Percentiles rank a stretch among this genome's conserved stretches.
Conservation (phyloP, 2,329 filamentous ascomycete species). For the Aspergillus pseudonomiae region DNA sequence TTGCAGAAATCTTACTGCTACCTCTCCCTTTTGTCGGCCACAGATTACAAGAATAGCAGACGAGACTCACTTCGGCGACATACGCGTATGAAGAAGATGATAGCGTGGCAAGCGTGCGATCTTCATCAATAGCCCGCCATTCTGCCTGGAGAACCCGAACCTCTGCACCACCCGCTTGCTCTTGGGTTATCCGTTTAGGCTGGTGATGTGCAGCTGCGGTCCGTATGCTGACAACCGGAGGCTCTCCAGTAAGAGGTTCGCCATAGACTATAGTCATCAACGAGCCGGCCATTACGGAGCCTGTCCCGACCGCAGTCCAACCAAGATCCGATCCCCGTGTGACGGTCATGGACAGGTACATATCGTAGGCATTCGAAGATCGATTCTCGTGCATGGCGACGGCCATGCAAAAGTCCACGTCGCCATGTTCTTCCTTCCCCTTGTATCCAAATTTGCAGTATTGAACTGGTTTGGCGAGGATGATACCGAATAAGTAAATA, state of each 20-base stretch:
- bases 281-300: constrained; percentile 15
- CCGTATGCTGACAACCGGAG: constrained; percentile 11
- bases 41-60: constrained; percentile 13
- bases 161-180: constrained; percentile 2
- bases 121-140: constrained; percentile 1
- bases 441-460: constrained; percentile 15
- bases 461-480: constrained; percentile 10
- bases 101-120: not conserved
- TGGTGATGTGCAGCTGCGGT: constrained; percentile 12
- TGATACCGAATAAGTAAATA: not conserved
- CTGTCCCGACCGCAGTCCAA: constrained; percentile 15
- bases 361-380: constrained; percentile 9
- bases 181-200: not conserved
- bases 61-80: constrained; percentile 5
- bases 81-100: not conserved
- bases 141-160: constrained; percentile 7
- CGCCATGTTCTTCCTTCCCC: not conserved
- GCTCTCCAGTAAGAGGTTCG: constrained; percentile 8
- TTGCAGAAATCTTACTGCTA: constrained; percentile 1
- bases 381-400: constrained; percentile 12
- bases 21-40: constrained; percentile 4
- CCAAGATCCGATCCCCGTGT: constrained; percentile 12
- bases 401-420: constrained; percentile 14
- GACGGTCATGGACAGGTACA: constrained; percentile 13
- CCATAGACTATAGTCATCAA: constrained; percentile 15